Evolutionary conservation across 192 early-diverging fungal species (phyloP), one percentile per base, ranked within the genome.

Genomic region (Helicostylum pulchrum): DNA sequence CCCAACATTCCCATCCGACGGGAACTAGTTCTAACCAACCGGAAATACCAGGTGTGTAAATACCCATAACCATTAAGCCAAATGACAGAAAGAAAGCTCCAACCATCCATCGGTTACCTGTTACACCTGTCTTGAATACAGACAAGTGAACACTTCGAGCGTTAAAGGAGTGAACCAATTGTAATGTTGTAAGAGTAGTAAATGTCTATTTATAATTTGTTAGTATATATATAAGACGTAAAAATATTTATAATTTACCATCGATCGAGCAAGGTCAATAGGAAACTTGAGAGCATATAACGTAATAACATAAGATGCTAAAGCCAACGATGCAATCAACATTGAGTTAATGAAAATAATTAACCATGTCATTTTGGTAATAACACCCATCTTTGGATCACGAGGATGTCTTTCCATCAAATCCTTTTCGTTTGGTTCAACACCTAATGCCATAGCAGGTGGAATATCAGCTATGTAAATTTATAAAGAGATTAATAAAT

Each of bases 401-500:
- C 94, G 85, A 51, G 96, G 96, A 8, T 77, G 75, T 39, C 95
- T 89, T 34, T 66, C 61, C 94, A 99, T 96, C 43, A 97, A 83
- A 64, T 89, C 88, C 30, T 68, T 72, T 77, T 99, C 95, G 9
- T 83, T 83, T 21, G 90, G 90, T 61, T 99, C 96, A 32, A 96
- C 80, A 45, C 95, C 95, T 53, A 99, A 80, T 9, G 94, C 92
- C 80, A 97, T 87, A 1, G 96, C 93, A 42, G 96, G 95, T 34
- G 96, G 96, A 19, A 97, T 87, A 80, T 97, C 95, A 54, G 95
- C 94, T 84, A 66, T 59, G 30, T 21, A 4, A 50, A 17, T 2
- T 14, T 1, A 46, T 30, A 1, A 53, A 43, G 23, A 7, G 2
- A 21, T 15, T 32, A 34, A 6, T 26, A 21, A 4, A 7, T 5